Percentiles rank a stretch among this genome's conserved stretches.
Evolutionary conservation across 202 grass and related monocot species (phyloP).

Genomic region (Setaria italica): DNA sequence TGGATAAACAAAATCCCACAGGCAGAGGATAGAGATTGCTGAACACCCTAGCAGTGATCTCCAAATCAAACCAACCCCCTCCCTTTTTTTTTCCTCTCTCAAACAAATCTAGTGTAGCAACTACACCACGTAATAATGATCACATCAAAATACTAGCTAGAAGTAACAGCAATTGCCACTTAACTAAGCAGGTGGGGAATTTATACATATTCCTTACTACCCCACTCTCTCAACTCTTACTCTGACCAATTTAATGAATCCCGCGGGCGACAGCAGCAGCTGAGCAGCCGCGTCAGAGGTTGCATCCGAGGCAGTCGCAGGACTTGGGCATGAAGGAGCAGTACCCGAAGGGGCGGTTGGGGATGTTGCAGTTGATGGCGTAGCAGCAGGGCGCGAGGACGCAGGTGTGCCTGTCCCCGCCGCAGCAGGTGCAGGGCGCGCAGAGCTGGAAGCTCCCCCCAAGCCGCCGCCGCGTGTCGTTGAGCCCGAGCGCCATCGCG

Average conservation of each 20-base stretch:
- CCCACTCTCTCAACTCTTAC: constrained; percentile 16
- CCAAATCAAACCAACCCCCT: constrained; percentile 18
- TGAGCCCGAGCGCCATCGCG: constrained; percentile 49
- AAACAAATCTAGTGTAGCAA: constrained; percentile 47
- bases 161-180: constrained; percentile 49
- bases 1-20: not conserved
- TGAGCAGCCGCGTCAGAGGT: constrained; percentile 42
- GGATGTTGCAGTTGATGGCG: constrained; percentile 96
- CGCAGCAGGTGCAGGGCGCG: constrained; percentile 90
- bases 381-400: constrained; percentile 88
- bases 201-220: constrained; percentile 34
- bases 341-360: constrained; percentile 90
- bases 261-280: not conserved
- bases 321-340: constrained; percentile 88
- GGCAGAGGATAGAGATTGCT: not conserved
- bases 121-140: constrained; percentile 48
- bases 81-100: not conserved
- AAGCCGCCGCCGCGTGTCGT: constrained; percentile 67
- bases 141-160: constrained; percentile 52
- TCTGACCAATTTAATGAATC: not conserved
- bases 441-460: constrained; percentile 82
- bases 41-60: constrained; percentile 14
- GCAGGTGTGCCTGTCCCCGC: constrained; percentile 60
- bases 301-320: constrained; percentile 75
- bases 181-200: constrained; percentile 39